Evolutionary conservation across 2,329 filamentous ascomycete species (phyloP), one percentile per base, ranked within the genome.

Genomic region (Zymoseptoria brevis): DNA sequence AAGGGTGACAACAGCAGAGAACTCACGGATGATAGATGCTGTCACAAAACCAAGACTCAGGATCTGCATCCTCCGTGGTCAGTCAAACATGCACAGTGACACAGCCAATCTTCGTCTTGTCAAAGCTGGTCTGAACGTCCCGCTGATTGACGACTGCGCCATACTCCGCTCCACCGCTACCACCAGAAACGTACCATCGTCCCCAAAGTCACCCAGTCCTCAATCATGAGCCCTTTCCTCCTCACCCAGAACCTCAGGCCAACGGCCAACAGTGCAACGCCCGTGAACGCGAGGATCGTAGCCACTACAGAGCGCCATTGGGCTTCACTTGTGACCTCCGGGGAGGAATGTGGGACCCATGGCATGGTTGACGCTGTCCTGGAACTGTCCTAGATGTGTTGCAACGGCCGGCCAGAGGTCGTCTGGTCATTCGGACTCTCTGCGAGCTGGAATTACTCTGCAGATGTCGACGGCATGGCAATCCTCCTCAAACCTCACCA

Each of bases 151-250:
- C 35, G 7, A 9, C 35, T 16, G 3, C 35, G 13, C 13, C 35
- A 45, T 16, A 3, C 35, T n/a, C 13, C 35, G 5, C 13, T 45
- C 3, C 16, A 3, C 16, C 5, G 35, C 16, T 45, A 4, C 35
- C 2, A 16, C 35, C 35, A 45, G 4, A n/a, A 60, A 19, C 50
- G 45, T 60, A 64, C 62, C 57, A 57, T 59, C 16, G 62, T 64
- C n/a, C 48, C 58, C 19, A 64, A 35, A 16, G 62, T 64, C 22
- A 64, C 52, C 60, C 62, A 64, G 52, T 64, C 62, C 30, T 64
- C 62, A 24, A 48, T 50, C 48, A 62, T 56, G 19, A 64, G 48
- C 54, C 50, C 58, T 24, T 56, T 54, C 49, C 62, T 50, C 7
- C 62, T 53, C 3, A 64, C 56, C 57, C 60, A 64, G 19, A 64